These are phyloP conservation scores for Symbiodinium natans DNA, from an alignment of 73 alveolate species.

Conservation along the genomic window DNA sequence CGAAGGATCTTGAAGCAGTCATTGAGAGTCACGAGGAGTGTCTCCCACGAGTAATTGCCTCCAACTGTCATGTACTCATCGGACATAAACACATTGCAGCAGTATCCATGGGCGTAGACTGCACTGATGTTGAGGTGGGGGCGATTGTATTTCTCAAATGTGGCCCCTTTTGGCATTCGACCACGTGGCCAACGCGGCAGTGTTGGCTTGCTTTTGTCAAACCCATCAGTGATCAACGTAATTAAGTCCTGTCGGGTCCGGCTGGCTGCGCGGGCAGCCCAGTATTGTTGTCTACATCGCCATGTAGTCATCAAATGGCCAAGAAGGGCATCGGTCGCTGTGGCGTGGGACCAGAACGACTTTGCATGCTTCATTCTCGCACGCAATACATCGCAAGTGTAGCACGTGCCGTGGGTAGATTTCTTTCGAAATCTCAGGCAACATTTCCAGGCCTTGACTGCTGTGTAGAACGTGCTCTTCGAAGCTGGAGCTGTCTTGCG, in stretches of 20 bases:
- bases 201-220: background rate
- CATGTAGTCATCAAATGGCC: background rate
- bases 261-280: background rate
- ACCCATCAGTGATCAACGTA: constrained; percentile 8
- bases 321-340: background rate
- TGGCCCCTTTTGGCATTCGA: background rate
- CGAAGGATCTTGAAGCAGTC: no score
- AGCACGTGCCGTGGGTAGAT: background rate
- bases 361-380: background rate
- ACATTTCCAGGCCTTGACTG: background rate
- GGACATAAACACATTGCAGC: background rate
- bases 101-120: background rate
- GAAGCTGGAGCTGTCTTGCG: background rate
- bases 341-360: background rate
- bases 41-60: background rate
- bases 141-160: background rate
- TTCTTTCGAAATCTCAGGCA: background rate
- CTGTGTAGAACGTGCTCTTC: background rate
- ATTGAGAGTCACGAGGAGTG: background rate
- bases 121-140: background rate
- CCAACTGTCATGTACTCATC: background rate
- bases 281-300: background rate
- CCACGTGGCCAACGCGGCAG: constrained; percentile 14
- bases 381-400: background rate
- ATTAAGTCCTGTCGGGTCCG: background rate